Base-by-base conservation (phyloP, 768 basidiomycete species). In the Leccinum boreale region DNA sequence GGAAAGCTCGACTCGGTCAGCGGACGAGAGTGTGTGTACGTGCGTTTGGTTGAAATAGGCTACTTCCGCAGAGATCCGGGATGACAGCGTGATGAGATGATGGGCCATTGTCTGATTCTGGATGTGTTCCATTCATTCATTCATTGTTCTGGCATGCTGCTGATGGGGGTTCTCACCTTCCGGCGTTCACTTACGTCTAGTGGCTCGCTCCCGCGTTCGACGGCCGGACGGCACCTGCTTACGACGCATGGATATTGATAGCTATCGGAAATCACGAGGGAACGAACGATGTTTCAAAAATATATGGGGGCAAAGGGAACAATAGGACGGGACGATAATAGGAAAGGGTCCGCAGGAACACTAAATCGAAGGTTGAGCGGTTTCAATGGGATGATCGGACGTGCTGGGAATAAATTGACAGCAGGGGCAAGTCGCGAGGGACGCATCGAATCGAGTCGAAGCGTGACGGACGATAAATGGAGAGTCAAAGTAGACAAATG, bases 131-230 rank as follows among this genome's bases (percentile, higher is more conserved):
- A 63, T 65, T 62, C 60, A 70, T 65, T 62, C 60, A 70, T 68
- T 62, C 54, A 62, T 70, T 59, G 56, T 60, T 58, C 52, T 60
- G 61, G 54, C 64, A 44, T 67, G 58, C 55, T 57, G 36, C 47
- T 65, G 61, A 68, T 70, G 58, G 61, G 58, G 69, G 56, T 58
- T 54, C 59, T 63, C 61, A 61, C 58, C 57, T 66, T 61, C 64
- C 59, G 64, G 54, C 47, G 63, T 58, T 67, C 65, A 67, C 62
- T 71, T 71, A 71, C 70, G 70, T 71, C 60, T 58, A 42, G 61
- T 66, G 58, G 60, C 65, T 71, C 70, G 70, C 70, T 73, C 61
- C 70, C 70, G 70, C 62, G 63, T 60, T 62, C 29, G 58, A 65
- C 59, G 62, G 65, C 58, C 58, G 62, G 53, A 60, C 19, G 61